phyloP scores from a whole-genome alignment of 148 eudicot species.

The Silene uniflora region DNA sequence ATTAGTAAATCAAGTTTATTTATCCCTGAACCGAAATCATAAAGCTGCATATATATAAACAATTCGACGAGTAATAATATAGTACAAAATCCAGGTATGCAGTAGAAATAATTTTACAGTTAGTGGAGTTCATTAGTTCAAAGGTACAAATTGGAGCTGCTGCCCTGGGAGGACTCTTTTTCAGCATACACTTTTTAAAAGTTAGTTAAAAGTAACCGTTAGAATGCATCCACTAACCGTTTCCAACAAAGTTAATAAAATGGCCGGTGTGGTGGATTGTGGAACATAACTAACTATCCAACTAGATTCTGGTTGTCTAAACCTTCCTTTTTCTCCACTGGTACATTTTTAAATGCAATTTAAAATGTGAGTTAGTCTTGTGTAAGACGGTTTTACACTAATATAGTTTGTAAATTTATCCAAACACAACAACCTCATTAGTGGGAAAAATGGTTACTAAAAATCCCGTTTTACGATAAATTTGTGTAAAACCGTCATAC shows the following conservation, averaged over 20 bases:
- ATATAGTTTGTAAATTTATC: no score
- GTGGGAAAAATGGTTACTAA: no score
- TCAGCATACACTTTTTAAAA: conserved; percentile 31
- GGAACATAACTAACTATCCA: conserved; percentile 11
- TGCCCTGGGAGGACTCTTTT: conserved; percentile 12
- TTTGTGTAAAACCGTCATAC: no score
- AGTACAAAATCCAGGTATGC: neutral
- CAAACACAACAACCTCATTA: no score
- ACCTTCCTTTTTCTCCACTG: neutral
- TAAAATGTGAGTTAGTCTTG: neutral
- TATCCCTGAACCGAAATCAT: no score
- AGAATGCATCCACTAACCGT: conserved; percentile 27
- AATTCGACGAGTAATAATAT: neutral
- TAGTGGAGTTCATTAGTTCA: conserved; percentile 27
- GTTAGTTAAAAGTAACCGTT: conserved; percentile 35
- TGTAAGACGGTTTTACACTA: no score
- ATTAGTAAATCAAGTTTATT: neutral
- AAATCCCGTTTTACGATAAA: no score
- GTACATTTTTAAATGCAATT: neutral
- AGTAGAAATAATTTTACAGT: conserved; percentile 9
- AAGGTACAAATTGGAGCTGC: conserved; percentile 11
- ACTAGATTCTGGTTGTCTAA: conserved; percentile 3
- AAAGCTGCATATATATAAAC: no score
- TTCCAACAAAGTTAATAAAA: conserved; percentile 25
- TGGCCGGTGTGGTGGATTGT: conserved; percentile 23